Conservation (phyloP, 495 filamentous ascomycete genomes). For the Aspergillus wentii region DNA sequence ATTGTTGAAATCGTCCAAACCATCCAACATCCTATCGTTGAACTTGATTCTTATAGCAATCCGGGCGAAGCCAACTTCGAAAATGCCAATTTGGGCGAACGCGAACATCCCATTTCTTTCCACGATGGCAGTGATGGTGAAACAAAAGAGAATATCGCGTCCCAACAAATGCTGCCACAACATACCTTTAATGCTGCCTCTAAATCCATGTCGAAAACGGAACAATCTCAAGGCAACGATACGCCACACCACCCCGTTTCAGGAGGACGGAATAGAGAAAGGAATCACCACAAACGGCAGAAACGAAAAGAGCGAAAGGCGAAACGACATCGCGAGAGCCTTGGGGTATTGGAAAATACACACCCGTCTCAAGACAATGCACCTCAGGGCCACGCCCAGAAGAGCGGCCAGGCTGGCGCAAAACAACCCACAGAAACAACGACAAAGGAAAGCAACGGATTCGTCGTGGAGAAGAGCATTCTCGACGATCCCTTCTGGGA, state of each 20-base stretch:
- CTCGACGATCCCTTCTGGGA: conserved; percentile 12
- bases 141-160: too few species aligned
- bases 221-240: not conserved
- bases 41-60: too few species aligned
- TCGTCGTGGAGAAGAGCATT: not conserved
- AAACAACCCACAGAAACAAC: not conserved
- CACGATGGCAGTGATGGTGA: too few species aligned
- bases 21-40: too few species aligned
- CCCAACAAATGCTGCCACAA: too few species aligned
- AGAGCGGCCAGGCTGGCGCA: not conserved
- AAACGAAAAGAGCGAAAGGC: not conserved
- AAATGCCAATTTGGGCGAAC: too few species aligned
- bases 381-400: not conserved
- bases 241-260: not conserved
- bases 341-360: not conserved
- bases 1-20: too few species aligned
- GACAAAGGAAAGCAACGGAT: not conserved
- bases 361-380: not conserved
- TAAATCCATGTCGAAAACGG: not conserved
- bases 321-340: conserved; percentile 1
- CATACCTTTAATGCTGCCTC: not conserved
- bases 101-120: too few species aligned
- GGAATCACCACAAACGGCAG: not conserved
- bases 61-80: too few species aligned
- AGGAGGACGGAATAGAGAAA: not conserved